These are phyloP conservation scores for Talaromyces sp. DNA, from an alignment of 2,329 filamentous ascomycete species.

Conservation along the genomic window DNA sequence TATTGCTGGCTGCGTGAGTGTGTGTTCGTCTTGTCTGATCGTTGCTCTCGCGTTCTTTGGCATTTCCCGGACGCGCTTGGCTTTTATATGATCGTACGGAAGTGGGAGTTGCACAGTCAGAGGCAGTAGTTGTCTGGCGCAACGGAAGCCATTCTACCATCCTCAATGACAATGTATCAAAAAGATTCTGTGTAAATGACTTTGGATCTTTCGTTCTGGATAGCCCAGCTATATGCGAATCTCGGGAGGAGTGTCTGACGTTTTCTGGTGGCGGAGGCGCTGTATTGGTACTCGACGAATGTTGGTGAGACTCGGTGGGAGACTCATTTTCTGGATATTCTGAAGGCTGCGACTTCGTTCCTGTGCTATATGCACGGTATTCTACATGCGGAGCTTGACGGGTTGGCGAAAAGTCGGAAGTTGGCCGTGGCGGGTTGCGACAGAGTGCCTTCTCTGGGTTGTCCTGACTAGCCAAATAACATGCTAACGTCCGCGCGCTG, in stretches of 20 bases:
- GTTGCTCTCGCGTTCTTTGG: neutral
- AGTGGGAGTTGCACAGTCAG: conserved; percentile 23
- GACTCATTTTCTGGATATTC: neutral
- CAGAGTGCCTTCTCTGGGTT: conserved; percentile 72
- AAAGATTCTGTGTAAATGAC: conserved; percentile 61
- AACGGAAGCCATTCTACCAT: conserved; percentile 51
- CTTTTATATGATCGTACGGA: conserved; percentile 10
- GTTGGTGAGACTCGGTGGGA: neutral
- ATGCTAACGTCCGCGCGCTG: conserved; percentile 77
- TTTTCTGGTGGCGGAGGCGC: conserved; percentile 3
- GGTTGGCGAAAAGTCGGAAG: conserved; percentile 29
- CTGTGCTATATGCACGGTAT: neutral
- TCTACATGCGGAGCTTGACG: conserved; percentile 28
- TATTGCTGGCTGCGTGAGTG: conserved; percentile 17
- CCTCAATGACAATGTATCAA: conserved; percentile 47
- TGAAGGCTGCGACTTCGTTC: neutral
- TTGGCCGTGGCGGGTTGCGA: conserved; percentile 41
- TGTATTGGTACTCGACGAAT: conserved; percentile 7
- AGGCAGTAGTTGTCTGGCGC: conserved; percentile 29
- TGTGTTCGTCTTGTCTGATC: neutral
- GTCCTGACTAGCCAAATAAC: conserved; percentile 76
- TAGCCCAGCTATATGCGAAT: conserved; percentile 26
- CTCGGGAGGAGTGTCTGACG: conserved; percentile 21
- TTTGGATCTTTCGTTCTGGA: conserved; percentile 55
- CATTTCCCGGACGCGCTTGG: neutral